These are phyloP conservation scores for Lotus japonicus DNA, from an alignment of 306 rosid genomes.

Conservation along the genomic window DNA sequence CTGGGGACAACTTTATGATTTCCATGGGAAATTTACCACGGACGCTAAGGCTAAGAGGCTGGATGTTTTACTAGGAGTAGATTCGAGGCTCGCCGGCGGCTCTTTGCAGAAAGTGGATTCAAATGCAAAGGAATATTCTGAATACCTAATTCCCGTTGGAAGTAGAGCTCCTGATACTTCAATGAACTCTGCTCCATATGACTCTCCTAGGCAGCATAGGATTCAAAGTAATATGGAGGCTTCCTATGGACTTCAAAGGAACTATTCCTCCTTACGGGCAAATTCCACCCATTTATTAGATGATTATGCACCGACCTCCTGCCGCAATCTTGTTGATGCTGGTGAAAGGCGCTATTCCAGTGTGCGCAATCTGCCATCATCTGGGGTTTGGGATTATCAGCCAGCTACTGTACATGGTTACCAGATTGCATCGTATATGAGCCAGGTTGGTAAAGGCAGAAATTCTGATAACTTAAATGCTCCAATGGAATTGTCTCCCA, in stretches of 20 bases:
- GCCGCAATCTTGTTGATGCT: slow-evolving; percentile 31
- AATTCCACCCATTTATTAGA: slow-evolving; percentile 40
- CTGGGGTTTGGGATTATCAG: slow-evolving; percentile 59
- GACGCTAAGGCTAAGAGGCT: slow-evolving; percentile 64
- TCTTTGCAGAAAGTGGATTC: slow-evolving; percentile 47
- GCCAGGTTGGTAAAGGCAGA: slow-evolving; percentile 39
- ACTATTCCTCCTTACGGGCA: slow-evolving; percentile 42
- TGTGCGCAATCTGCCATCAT: slow-evolving; percentile 52
- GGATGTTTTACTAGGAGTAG: slow-evolving; percentile 52
- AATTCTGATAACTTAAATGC: slow-evolving; percentile 39
- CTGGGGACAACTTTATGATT: slow-evolving; percentile 84
- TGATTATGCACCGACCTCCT: slow-evolving; percentile 41
- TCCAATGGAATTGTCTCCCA: slow-evolving; percentile 36
- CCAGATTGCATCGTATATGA: slow-evolving; percentile 54
- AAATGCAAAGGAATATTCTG: slow-evolving; percentile 43
- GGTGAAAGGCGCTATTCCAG: slow-evolving; percentile 61
- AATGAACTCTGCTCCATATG: slow-evolving; percentile 43
- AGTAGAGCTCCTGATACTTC: slow-evolving; percentile 45
- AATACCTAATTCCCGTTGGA: slow-evolving; percentile 31
- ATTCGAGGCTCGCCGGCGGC: slow-evolving; percentile 33
- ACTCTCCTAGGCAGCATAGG: slow-evolving; percentile 46
- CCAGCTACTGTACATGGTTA: slow-evolving; percentile 74
- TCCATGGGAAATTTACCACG: slow-evolving; percentile 51
- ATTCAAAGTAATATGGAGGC: slow-evolving; percentile 52
- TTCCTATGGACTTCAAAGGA: slow-evolving; percentile 43